Evolutionary conservation across 306 rosid genomes (phyloP).

Genomic region (Fragaria vesca): DNA sequence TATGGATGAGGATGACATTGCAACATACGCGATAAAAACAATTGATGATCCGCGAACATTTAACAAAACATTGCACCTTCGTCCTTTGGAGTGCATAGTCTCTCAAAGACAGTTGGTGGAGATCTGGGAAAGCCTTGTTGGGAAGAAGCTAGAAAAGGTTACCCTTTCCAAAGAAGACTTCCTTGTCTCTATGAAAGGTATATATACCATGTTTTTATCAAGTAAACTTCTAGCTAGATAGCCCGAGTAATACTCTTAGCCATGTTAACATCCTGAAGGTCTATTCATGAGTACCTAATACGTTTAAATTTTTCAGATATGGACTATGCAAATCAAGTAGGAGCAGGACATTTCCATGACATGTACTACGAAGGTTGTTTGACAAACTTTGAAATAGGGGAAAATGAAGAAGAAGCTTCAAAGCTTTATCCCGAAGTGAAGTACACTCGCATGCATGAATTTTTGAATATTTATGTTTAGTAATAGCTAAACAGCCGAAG

Average conservation of each 20-base stretch:
- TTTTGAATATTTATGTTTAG: not conserved
- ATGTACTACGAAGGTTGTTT: conserved; percentile 64
- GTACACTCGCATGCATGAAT: conserved; percentile 41
- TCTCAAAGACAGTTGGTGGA: conserved; percentile 42
- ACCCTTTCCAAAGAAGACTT: conserved; percentile 7
- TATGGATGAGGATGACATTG: conserved; percentile 43
- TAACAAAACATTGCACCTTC: conserved; percentile 38
- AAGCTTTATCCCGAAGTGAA: conserved; percentile 51
- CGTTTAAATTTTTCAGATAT: conserved; percentile 8
- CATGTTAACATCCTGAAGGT: not conserved
- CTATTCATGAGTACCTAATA: not conserved
- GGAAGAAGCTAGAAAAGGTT: conserved; percentile 41
- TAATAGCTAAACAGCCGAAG: not conserved
- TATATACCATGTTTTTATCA: not conserved
- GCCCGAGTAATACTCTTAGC: not conserved
- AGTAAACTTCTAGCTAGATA: not conserved
- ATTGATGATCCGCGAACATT: conserved; percentile 48
- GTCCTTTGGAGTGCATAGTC: conserved; percentile 32
- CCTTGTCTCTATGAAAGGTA: conserved; percentile 20
- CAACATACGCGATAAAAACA: conserved; percentile 31
- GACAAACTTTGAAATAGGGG: conserved; percentile 57
- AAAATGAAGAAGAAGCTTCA: conserved; percentile 58
- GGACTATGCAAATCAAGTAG: conserved; percentile 52
- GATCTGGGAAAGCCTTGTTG: conserved; percentile 44
- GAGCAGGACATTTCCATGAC: conserved; percentile 54